phyloP scores from a whole-genome alignment of 108 stramenopile species.

The Schizochytrium sp. region DNA sequence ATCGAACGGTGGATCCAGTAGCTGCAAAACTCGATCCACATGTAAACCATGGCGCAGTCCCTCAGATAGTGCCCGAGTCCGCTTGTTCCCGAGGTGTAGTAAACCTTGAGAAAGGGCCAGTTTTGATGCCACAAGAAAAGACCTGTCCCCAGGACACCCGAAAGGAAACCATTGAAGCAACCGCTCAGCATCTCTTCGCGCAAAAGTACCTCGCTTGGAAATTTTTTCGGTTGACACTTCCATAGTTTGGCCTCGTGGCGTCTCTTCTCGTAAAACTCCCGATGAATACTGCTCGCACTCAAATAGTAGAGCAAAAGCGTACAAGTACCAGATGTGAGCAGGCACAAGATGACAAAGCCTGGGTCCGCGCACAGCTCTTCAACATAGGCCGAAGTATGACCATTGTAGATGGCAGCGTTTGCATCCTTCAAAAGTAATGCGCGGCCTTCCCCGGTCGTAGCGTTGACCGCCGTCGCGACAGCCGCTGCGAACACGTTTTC shows the following conservation, averaged over 20 bases:
- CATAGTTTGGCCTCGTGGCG: not conserved
- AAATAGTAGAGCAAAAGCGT: not conserved
- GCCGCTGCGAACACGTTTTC: too few relatives aligned
- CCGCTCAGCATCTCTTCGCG: not conserved
- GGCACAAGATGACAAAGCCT: not conserved
- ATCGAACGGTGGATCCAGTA: slow-evolving; percentile 25
- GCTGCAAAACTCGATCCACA: slow-evolving; percentile 18
- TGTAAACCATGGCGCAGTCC: not conserved
- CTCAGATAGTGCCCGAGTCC: not conserved
- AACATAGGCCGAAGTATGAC: not conserved
- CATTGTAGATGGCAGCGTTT: not conserved
- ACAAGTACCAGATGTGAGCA: not conserved
- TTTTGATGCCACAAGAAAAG: not conserved
- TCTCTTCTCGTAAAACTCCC: not conserved
- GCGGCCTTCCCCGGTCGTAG: too few relatives aligned
- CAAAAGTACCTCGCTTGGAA: not conserved
- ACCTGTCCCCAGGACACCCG: not conserved
- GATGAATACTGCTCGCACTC: not conserved
- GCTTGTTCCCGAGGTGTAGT: not conserved
- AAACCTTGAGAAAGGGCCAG: not conserved
- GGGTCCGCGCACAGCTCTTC: not conserved
- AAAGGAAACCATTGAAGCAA: not conserved
- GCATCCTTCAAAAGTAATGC: not conserved
- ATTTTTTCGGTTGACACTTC: not conserved
- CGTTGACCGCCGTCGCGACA: too few relatives aligned